Conservation (phyloP, 805 yeast species). For the Jamesozyma spencerorum region DNA sequence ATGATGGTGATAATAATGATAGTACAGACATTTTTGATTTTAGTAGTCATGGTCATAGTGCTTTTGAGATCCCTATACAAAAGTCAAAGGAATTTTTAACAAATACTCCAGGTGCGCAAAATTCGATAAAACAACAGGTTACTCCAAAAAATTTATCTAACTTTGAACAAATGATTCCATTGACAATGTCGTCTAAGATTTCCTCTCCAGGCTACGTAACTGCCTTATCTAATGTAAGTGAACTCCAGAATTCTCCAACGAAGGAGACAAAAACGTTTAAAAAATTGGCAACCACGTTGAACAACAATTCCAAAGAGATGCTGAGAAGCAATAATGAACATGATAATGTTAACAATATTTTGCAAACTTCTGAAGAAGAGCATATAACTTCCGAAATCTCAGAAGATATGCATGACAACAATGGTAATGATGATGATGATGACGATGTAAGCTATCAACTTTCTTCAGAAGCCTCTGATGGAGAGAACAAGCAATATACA, state of each 20-base stretch:
- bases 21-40: conserved; percentile 27
- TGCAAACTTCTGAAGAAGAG: too few relatives aligned
- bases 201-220: conserved; percentile 4
- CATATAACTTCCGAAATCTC: too few relatives aligned
- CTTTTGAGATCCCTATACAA: conserved; percentile 20
- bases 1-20: conserved; percentile 29
- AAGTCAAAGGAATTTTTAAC: not conserved
- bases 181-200: not conserved
- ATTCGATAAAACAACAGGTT: not conserved
- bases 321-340: too few relatives aligned
- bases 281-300: too few relatives aligned
- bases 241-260: not conserved
- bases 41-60: conserved; percentile 23
- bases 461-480: too few relatives aligned
- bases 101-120: not conserved
- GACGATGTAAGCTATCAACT: too few relatives aligned
- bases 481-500: too few relatives aligned
- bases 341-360: too few relatives aligned
- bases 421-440: too few relatives aligned
- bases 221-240: not conserved
- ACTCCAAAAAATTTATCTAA: not conserved
- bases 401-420: too few relatives aligned
- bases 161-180: not conserved
- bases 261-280: too few relatives aligned
- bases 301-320: too few relatives aligned